Base-by-base conservation (phyloP, 306 rosid species). In the Acmispon strigosus region DNA sequence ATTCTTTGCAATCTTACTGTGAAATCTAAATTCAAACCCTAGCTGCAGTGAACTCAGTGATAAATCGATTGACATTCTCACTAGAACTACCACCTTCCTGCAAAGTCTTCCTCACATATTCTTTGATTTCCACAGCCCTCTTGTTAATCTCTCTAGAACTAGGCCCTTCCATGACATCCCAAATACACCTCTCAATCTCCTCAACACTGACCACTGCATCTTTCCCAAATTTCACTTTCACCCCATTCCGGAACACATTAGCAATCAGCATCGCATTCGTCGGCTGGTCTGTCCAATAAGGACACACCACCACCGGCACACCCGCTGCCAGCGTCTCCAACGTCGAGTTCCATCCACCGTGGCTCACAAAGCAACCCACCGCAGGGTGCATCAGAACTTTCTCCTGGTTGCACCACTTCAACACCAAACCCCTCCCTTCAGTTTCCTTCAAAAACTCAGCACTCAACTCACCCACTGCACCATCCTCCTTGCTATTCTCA, bases 311-410 rank as follows among this genome's bases (percentile, higher is more conserved):
- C 7, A 84, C 84, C 0, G 89, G 89, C 10, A 86, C 91, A 0
- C 96, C 89, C 0, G 80, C 2, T 0, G 67, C 80, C 51, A 86
- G 19, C 0, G 86, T 76, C 73, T 88, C 91, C 0, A 86, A 79
- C 19, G 73, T 70, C 0, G 95, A 88, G 75, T 80, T 88, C 91
- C 95, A 88, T 2, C 95, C 95, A n/a, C 86, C 73, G 0, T 86
- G 91, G n/a, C 85, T 86, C 59, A 89, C 1, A 13, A 89, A 86
- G 20, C 91, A 80, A 19, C 77, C 96, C 45, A 89, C 73, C 0
- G 96, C 76, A 10, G 69, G 54, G 79, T 89, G 91, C 82, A 73
- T 80, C 0, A 88, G 52, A 27, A 88, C 92, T 17, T 79, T 88
- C 77, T 82, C 89, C 39, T 89, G 96, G 0, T 76, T 29, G 50